Conservation (phyloP, 2,329 filamentous ascomycete genomes). For the Aspergillus carbonarius region DNA sequence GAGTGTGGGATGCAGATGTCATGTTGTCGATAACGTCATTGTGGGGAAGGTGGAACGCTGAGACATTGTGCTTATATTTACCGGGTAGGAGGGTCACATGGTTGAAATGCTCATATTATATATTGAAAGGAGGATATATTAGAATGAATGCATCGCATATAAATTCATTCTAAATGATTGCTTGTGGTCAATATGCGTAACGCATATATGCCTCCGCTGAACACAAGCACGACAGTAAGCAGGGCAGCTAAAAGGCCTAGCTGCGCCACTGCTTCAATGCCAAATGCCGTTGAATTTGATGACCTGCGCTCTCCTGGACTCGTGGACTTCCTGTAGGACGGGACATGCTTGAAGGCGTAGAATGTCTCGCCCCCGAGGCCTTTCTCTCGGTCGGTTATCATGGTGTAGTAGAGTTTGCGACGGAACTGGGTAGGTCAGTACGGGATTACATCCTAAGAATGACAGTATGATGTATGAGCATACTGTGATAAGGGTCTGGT, state of each 20-base stretch:
- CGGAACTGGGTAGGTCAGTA: constrained; percentile 30
- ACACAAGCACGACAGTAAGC: constrained; percentile 8
- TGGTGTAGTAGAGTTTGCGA: constrained; percentile 55
- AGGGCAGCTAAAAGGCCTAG: constrained; percentile 27
- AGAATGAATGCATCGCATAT: background rate
- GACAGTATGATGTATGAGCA: constrained; percentile 10
- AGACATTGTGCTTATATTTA: background rate
- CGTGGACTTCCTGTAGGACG: constrained; percentile 27
- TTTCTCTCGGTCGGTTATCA: constrained; percentile 63
- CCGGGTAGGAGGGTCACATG: background rate
- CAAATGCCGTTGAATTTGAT: constrained; percentile 21
- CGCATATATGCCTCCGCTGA: constrained; percentile 9
- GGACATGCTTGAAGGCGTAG: constrained; percentile 68
- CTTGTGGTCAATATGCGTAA: constrained; percentile 8
- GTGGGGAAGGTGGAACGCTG: background rate
- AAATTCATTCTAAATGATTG: background rate
- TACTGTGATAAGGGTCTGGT: constrained; percentile 54
- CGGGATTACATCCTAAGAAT: background rate
- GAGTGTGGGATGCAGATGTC: background rate
- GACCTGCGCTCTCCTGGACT: constrained; percentile 25
- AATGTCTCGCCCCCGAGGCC: constrained; percentile 62
- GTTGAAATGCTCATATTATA: background rate
- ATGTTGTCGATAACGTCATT: background rate
- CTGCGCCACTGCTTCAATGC: constrained; percentile 27
- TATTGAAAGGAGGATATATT: too few relatives aligned